phyloP scores from a whole-genome alignment of 78 protist species.

The slime mould (Dictyostelium discoideum) region dicty_2.7 NC_007089.4:2140001-2140500 shows the following conservation, averaged over 20 bases:
- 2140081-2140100: not conserved
- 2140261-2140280: not conserved
- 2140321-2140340: not conserved
- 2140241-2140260: conserved; percentile 1
- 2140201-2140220: not conserved
- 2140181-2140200: not conserved
- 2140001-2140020: too few relatives aligned
- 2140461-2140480: not conserved
- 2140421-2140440: not conserved
- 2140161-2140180: not conserved
- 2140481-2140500: not conserved
- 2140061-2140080: not conserved
- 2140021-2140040: not conserved
- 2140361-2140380: not conserved
- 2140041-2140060: too few relatives aligned
- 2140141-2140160: not conserved
- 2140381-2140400: not conserved
- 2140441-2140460: not conserved
- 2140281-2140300: not conserved
- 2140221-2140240: conserved; percentile 45
- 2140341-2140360: not conserved
- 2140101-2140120: conserved; percentile 15
- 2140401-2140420: not conserved
- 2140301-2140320: conserved; percentile 1
- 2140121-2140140: not conserved